These are phyloP conservation scores for Arachis monticola DNA, from an alignment of 331 rosid species.

Conservation along the genomic window DNA sequence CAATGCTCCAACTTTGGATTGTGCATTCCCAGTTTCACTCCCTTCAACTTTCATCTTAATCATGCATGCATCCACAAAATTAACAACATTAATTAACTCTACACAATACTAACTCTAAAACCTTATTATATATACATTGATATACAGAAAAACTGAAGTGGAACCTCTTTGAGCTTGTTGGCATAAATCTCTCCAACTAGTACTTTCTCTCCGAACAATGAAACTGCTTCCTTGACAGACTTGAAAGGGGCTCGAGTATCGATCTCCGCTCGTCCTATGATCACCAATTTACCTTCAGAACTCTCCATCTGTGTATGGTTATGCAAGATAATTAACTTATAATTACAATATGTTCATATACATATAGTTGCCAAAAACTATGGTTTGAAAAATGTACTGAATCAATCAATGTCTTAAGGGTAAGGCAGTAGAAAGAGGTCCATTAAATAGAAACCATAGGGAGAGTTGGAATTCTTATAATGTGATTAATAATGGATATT, in stretches of 20 bases:
- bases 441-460: slow-evolving; percentile 37
- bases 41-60: slow-evolving; percentile 50
- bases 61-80: neutral
- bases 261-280: slow-evolving; percentile 69
- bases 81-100: neutral
- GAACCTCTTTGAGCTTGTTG: slow-evolving; percentile 77
- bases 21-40: slow-evolving; percentile 46
- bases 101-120: neutral
- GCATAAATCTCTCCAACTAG: slow-evolving; percentile 82
- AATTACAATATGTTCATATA: no score
- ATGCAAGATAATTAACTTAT: no score
- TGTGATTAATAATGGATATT: slow-evolving; percentile 55
- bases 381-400: slow-evolving; percentile 36
- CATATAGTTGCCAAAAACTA: neutral
- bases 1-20: slow-evolving; percentile 50
- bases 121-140: neutral
- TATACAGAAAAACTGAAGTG: neutral
- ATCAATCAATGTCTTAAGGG: slow-evolving; percentile 25
- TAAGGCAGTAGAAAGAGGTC: slow-evolving; percentile 10
- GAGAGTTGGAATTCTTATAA: neutral
- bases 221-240: slow-evolving; percentile 87
- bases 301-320: slow-evolving; percentile 42
- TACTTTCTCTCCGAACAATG: slow-evolving; percentile 86
- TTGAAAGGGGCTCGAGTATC: slow-evolving; percentile 85
- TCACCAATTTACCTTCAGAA: slow-evolving; percentile 38